phyloP scores from a whole-genome alignment of 1,139 yeast species.

The Cylindricascospora bacillispora region DNA sequence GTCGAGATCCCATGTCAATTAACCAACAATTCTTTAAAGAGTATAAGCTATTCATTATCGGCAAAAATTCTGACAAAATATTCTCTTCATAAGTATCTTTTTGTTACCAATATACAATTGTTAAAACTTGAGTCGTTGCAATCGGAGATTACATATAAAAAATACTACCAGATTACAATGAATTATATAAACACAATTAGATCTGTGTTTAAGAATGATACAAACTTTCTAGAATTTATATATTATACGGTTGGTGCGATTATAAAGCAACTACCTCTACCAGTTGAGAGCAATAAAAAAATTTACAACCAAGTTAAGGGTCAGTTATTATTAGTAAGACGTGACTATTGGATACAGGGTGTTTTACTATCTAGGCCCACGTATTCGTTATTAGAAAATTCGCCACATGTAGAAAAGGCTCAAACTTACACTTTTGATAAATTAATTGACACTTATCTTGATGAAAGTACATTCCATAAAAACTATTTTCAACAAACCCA shows the following conservation, averaged over 20 bases:
- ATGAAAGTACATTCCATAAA: conserved; percentile 25
- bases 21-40: conserved; percentile 2
- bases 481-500: conserved; percentile 16
- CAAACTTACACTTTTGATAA: conserved; percentile 9
- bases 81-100: conserved; percentile 13
- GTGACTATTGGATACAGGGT: conserved; percentile 24
- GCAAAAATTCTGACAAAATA: conserved; percentile 12
- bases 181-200: conserved; percentile 11
- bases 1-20: conserved; percentile 14
- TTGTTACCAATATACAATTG: conserved; percentile 4
- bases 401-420: conserved; percentile 1
- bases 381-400: conserved; percentile 11
- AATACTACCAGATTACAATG: conserved; percentile 8
- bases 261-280: not conserved
- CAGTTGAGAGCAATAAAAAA: not conserved
- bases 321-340: conserved; percentile 13
- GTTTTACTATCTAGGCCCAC: conserved; percentile 9
- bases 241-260: conserved; percentile 5
- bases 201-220: conserved; percentile 6
- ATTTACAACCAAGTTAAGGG: conserved; percentile 12
- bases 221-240: conserved; percentile 15
- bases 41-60: conserved; percentile 8
- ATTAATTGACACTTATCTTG: conserved; percentile 15
- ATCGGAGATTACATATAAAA: conserved; percentile 3
- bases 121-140: not conserved